These are phyloP conservation scores for Botrytis tulipae DNA, from an alignment of 2,329 filamentous ascomycete genomes.

Conservation along the genomic window DNA sequence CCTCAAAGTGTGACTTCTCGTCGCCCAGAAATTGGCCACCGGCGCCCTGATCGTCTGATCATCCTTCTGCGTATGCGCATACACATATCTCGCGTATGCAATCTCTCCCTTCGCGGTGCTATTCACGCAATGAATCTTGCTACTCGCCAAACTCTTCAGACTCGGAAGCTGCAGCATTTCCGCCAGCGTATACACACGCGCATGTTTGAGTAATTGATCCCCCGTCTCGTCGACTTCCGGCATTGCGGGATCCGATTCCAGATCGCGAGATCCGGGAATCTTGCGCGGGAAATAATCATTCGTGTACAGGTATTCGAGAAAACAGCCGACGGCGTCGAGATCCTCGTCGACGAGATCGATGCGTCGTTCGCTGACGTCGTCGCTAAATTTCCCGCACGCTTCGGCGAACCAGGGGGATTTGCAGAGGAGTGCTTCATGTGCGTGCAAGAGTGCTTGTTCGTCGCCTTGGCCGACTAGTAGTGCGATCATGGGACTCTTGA, in stretches of 20 bases:
- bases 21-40: constrained; percentile 89
- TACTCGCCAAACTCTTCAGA: constrained; percentile 75
- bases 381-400: constrained; percentile 58
- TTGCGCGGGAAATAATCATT: constrained; percentile 81
- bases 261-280: constrained; percentile 58
- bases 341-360: constrained; percentile 68
- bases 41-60: constrained; percentile 76
- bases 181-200: constrained; percentile 84
- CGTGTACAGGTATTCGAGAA: constrained; percentile 82
- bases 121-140: constrained; percentile 89
- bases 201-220: constrained; percentile 81
- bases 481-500: constrained; percentile 68
- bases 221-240: constrained; percentile 74
- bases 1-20: constrained; percentile 73
- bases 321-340: constrained; percentile 71
- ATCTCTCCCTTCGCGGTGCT: constrained; percentile 88
- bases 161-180: constrained; percentile 68
- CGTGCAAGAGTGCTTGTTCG: constrained; percentile 62
- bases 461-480: constrained; percentile 63
- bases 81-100: constrained; percentile 86
- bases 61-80: constrained; percentile 68
- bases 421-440: constrained; percentile 74
- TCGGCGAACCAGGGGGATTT: constrained; percentile 74
- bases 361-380: constrained; percentile 61
- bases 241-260: constrained; percentile 66